Percentiles rank a stretch among this genome's conserved stretches.
Evolutionary conservation across 1,284 basidiomycete genomes (phyloP).

Genomic region (Xerocomus alliaceus): DNA sequence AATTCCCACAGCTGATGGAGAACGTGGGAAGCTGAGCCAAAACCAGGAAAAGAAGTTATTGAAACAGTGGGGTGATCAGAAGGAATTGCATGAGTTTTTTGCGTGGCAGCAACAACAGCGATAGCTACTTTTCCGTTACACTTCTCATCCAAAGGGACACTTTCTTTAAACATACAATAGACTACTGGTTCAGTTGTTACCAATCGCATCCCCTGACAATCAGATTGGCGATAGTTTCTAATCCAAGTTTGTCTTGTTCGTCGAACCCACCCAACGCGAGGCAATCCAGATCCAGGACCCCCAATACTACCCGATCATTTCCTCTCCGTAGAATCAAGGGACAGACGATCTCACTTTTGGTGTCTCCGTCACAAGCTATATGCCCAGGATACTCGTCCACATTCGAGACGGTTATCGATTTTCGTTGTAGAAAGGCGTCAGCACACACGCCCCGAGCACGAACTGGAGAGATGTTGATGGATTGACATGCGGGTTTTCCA

Average conservation of each 20-base stretch:
- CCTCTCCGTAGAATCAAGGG: conserved; percentile 62
- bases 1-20: conserved; percentile 82
- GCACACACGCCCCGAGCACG: conserved; percentile 81
- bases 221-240: conserved; percentile 72
- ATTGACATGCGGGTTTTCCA: conserved; percentile 88
- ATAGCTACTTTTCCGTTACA: background rate
- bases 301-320: conserved; percentile 55
- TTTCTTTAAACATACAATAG: conserved; percentile 14
- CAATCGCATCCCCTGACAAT: conserved; percentile 66
- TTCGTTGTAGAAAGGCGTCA: conserved; percentile 65
- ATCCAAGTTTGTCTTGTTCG: conserved; percentile 72
- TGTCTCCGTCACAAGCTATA: conserved; percentile 87
- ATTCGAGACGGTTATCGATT: conserved; percentile 70
- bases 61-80: conserved; percentile 83
- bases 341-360: conserved; percentile 85
- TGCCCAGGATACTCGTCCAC: conserved; percentile 86
- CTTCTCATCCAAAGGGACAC: too few species aligned
- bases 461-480: conserved; percentile 66
- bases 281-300: conserved; percentile 88
- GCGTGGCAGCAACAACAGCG: conserved; percentile 55
- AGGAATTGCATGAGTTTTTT: conserved; percentile 79
- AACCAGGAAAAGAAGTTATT: conserved; percentile 78
- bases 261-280: conserved; percentile 75
- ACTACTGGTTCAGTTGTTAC: conserved; percentile 44
- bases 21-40: conserved; percentile 89